A percentile compares a stretch with the other conserved stretches of the same genome.
Evolutionary conservation across 164 flowering plant species (phyloP).

Genomic region (Cinnamomum micranthum): DNA sequence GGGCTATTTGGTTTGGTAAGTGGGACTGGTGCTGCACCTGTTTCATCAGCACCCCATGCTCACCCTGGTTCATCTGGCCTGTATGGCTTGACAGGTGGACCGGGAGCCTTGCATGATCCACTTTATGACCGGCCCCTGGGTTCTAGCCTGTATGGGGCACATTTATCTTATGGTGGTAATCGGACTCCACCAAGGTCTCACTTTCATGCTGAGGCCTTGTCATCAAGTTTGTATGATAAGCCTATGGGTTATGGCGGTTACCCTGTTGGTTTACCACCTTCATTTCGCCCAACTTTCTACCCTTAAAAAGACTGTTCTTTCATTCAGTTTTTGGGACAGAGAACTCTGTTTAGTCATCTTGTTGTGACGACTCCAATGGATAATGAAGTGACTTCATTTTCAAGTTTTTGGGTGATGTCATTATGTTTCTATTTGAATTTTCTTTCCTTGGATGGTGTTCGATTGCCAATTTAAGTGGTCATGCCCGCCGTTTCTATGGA

Average conservation of each 20-base stretch:
- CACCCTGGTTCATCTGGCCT: not conserved
- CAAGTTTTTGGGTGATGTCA: no score
- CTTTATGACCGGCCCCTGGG: slow-evolving; percentile 4
- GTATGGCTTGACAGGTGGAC: slow-evolving; percentile 6
- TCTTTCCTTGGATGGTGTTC: no score
- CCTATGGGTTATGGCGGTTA: not conserved
- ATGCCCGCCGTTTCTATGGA: no score
- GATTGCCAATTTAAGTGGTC: no score
- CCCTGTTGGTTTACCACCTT: not conserved
- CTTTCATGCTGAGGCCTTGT: not conserved
- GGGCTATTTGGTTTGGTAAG: not conserved
- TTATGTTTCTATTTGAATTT: no score
- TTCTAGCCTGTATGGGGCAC: slow-evolving; percentile 4
- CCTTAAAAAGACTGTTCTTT: not conserved
- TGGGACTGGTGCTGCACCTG: not conserved
- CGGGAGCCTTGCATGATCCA: not conserved
- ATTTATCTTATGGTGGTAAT: slow-evolving; percentile 2
- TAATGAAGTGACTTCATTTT: no score
- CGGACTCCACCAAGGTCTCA: slow-evolving; percentile 10
- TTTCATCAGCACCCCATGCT: not conserved
- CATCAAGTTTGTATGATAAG: slow-evolving; percentile 1
- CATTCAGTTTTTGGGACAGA: not conserved
- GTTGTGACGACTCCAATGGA: not conserved
- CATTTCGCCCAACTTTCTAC: not conserved
- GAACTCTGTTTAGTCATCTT: not conserved